These are phyloP conservation scores for Euphorbia celastroides DNA, from an alignment of 441 rosid genomes.

Conservation along the genomic window DNA sequence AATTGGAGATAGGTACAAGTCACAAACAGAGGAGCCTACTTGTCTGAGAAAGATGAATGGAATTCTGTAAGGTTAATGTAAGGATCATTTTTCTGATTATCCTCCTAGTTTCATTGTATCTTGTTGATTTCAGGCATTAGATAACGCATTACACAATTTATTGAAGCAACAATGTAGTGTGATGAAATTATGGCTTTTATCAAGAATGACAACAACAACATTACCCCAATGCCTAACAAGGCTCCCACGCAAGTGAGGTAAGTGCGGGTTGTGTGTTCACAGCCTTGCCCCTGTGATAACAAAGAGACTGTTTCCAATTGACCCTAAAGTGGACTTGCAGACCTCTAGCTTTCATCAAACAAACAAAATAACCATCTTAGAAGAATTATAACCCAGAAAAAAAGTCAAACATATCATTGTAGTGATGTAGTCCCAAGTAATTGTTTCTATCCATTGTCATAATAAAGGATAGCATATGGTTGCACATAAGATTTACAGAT, in stretches of 20 bases:
- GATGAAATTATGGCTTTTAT: too few relatives aligned
- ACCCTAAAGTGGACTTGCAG: too few relatives aligned
- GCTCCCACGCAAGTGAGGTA: too few relatives aligned
- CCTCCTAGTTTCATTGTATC: not conserved
- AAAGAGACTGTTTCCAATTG: too few relatives aligned
- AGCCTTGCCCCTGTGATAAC: too few relatives aligned
- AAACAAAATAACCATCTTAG: not conserved
- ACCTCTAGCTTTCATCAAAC: too few relatives aligned
- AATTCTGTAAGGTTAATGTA: not conserved
- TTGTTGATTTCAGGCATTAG: not conserved
- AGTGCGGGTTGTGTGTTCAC: too few relatives aligned
- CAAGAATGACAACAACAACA: too few relatives aligned
- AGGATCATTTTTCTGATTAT: not conserved
- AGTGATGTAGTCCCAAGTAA: conserved; percentile 5
- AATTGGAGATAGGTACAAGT: not conserved
- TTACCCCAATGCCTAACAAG: too few relatives aligned
- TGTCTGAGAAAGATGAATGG: not conserved
- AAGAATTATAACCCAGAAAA: not conserved
- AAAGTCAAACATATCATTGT: not conserved
- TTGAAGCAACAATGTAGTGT: too few relatives aligned
- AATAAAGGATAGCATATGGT: conserved; percentile 5
- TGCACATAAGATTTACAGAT: not conserved
- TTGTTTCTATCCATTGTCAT: conserved; percentile 4
- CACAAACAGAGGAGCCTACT: not conserved
- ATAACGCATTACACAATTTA: not conserved